These are phyloP conservation scores for Trichoderma breve DNA, from an alignment of 2,329 filamentous ascomycete genomes.

Conservation along the genomic window DNA sequence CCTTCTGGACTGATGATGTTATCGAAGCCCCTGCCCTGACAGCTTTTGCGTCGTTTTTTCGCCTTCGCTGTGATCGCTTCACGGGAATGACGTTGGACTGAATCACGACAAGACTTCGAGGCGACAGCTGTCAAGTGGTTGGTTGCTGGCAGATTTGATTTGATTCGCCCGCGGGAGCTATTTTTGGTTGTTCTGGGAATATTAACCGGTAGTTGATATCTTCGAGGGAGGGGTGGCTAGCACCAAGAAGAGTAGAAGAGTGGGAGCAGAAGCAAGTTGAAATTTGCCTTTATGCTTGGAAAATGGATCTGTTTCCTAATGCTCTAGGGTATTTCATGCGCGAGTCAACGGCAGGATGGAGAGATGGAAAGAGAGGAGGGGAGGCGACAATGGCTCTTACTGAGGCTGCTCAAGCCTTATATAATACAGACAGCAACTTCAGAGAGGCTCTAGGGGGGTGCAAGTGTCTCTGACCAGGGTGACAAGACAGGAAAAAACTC, in stretches of 20 bases:
- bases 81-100: constrained; percentile 12
- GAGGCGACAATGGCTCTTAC: background rate
- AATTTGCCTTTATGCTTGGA: background rate
- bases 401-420: constrained; percentile 12
- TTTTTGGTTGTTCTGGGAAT: background rate
- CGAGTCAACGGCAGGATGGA: background rate
- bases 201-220: background rate
- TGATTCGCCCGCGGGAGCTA: background rate
- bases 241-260: background rate
- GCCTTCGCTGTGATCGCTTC: constrained; percentile 6
- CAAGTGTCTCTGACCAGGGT: background rate
- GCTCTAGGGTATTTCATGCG: background rate
- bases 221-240: constrained; percentile 5
- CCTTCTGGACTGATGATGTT: constrained; percentile 9
- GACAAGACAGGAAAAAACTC: background rate
- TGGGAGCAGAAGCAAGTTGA: background rate
- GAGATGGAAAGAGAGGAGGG: background rate
- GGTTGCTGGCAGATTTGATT: background rate
- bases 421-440: background rate
- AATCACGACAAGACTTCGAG: background rate
- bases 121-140: background rate
- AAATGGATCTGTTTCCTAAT: background rate
- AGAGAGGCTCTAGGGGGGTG: background rate
- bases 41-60: constrained; percentile 1
- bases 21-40: constrained; percentile 10